Conservation (phyloP, 1,139 yeast species). For the Protomyces lactucae-debilis region DNA sequence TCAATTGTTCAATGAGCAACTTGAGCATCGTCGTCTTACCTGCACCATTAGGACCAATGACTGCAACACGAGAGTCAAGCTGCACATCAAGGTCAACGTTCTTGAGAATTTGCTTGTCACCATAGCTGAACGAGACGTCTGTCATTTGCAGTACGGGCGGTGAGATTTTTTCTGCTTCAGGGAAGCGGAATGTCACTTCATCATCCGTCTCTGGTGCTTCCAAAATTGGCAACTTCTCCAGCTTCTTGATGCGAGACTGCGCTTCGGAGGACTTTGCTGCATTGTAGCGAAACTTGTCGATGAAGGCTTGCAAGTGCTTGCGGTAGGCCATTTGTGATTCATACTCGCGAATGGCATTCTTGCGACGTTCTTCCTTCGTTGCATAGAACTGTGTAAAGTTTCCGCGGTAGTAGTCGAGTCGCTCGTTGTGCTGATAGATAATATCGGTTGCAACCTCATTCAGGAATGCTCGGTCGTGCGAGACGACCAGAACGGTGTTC, state of each 20-base stretch:
- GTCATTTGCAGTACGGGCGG: slow-evolving; percentile 92
- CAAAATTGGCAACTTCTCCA: slow-evolving; percentile 85
- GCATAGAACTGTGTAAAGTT: slow-evolving; percentile 89
- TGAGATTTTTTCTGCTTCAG: slow-evolving; percentile 86
- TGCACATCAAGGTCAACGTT: slow-evolving; percentile 87
- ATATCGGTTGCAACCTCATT: slow-evolving; percentile 98
- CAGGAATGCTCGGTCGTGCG: slow-evolving; percentile 94
- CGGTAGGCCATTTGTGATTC: slow-evolving; percentile 96
- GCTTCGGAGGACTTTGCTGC: slow-evolving; percentile 98
- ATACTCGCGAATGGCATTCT: slow-evolving; percentile 88
- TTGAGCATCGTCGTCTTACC: slow-evolving; percentile 95
- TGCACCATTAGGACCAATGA: slow-evolving; percentile 98
- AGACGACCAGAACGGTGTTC: slow-evolving; percentile 87
- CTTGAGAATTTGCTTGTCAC: slow-evolving; percentile 53
- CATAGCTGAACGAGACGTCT: slow-evolving; percentile 80
- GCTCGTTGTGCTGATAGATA: slow-evolving; percentile 93
- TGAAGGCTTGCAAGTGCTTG: slow-evolving; percentile 82
- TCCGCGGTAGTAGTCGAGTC: slow-evolving; percentile 93
- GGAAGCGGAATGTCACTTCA: slow-evolving; percentile 78
- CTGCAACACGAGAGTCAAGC: slow-evolving; percentile 88
- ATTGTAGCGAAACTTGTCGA: slow-evolving; percentile 93
- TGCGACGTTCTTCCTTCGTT: slow-evolving; percentile 91
- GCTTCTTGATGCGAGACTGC: slow-evolving; percentile 91
- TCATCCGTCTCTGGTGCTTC: slow-evolving; percentile 96
- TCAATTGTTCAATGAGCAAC: slow-evolving; percentile 68